Conservation (phyloP, 2,329 filamentous ascomycete species). For the Fusarium sublunatum region DNA sequence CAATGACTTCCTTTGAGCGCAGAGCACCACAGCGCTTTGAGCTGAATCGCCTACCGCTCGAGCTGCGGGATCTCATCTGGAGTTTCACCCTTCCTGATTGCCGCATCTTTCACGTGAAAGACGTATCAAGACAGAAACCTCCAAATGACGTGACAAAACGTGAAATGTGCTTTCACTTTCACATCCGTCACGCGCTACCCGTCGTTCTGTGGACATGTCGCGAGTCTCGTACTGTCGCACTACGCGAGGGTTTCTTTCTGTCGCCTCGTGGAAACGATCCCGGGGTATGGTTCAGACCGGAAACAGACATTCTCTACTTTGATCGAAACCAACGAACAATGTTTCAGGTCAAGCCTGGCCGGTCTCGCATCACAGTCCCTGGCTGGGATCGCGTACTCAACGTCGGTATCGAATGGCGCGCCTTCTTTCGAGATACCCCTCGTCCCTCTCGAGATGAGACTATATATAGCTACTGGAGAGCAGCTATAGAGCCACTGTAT, state of each 20-base stretch:
- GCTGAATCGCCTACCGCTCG: constrained; percentile 39
- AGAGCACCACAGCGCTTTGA: background rate
- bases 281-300: constrained; percentile 45
- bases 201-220: constrained; percentile 38
- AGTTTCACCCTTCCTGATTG: constrained; percentile 41
- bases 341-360: constrained; percentile 26
- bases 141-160: background rate
- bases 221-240: constrained; percentile 45
- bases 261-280: constrained; percentile 15
- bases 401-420: constrained; percentile 48
- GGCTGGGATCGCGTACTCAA: constrained; percentile 45
- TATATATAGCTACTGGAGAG: constrained; percentile 39
- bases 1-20: constrained; percentile 8
- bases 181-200: constrained; percentile 39
- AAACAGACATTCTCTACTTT: constrained; percentile 47
- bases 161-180: constrained; percentile 35
- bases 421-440: constrained; percentile 45
- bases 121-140: constrained; percentile 8
- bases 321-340: constrained; percentile 43
- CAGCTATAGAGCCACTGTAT: constrained; percentile 36
- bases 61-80: constrained; percentile 49
- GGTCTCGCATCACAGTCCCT: constrained; percentile 19
- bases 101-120: constrained; percentile 49
- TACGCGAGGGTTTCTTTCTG: constrained; percentile 45
- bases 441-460: constrained; percentile 36